A percentile compares a stretch with the other conserved stretches of the same genome.
Conservation (phyloP, 768 basidiomycete species). For the Chiua virens region DNA sequence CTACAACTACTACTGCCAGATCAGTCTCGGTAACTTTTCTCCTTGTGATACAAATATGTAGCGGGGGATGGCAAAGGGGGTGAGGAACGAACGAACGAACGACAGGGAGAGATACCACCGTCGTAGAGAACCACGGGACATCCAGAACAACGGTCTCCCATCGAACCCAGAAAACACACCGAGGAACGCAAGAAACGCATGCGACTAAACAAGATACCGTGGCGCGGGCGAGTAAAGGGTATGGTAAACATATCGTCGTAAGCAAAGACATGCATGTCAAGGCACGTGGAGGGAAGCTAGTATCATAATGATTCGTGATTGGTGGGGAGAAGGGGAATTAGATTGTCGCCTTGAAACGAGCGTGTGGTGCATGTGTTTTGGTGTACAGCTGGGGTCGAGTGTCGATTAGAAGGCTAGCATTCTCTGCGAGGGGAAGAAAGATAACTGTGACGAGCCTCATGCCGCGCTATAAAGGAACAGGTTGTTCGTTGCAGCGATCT, state of each 20-base stretch:
- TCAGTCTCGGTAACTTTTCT: constrained; percentile 22
- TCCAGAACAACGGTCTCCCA: constrained; percentile 21
- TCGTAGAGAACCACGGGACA: constrained; percentile 14
- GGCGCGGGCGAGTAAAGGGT: constrained; percentile 30
- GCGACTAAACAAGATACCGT: constrained; percentile 31
- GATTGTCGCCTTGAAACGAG: constrained; percentile 27
- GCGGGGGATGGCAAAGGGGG: not conserved
- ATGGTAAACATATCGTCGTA: constrained; percentile 30
- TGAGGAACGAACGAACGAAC: constrained; percentile 12
- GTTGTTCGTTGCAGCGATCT: constrained; percentile 87
- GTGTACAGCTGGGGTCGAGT: constrained; percentile 8
- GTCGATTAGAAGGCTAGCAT: constrained; percentile 11
- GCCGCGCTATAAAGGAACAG: constrained; percentile 39
- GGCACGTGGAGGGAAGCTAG: constrained; percentile 11
- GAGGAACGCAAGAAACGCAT: constrained; percentile 22
- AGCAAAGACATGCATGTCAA: constrained; percentile 28
- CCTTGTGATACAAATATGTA: constrained; percentile 23
- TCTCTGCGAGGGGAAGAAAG: constrained; percentile 9
- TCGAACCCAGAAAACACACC: constrained; percentile 20
- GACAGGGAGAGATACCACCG: constrained; percentile 10
- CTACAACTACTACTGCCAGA: constrained; percentile 30
- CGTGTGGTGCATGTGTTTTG: constrained; percentile 15
- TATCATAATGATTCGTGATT: constrained; percentile 26
- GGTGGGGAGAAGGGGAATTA: constrained; percentile 20
- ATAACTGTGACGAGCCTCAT: constrained; percentile 26